Conservation (phyloP, 2,329 filamentous ascomycete species). For the Fusarium kyushuense region DNA sequence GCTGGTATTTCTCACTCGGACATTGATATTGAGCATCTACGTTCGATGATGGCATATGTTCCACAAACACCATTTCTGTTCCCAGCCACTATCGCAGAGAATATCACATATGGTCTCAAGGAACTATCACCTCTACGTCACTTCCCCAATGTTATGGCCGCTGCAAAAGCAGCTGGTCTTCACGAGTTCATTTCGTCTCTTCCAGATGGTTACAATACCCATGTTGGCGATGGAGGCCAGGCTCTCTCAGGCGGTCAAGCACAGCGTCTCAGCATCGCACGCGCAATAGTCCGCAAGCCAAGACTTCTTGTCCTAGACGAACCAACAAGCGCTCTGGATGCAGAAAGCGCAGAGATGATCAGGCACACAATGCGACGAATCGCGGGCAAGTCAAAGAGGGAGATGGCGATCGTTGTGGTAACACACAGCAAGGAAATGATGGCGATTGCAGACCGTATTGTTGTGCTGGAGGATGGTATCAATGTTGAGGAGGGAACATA, state of each 20-base stretch:
- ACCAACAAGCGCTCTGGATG: conserved; percentile 84
- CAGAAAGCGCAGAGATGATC: conserved; percentile 73
- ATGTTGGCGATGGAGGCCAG: conserved; percentile 81
- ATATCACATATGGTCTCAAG: conserved; percentile 83
- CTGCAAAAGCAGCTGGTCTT: conserved; percentile 72
- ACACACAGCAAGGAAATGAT: conserved; percentile 92
- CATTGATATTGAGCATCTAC: conserved; percentile 71
- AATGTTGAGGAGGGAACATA: conserved; percentile 78
- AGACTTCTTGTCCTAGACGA: conserved; percentile 85
- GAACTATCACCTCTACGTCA: conserved; percentile 64
- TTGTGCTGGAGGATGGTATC: conserved; percentile 76
- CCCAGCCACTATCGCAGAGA: conserved; percentile 79
- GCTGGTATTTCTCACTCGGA: conserved; percentile 66
- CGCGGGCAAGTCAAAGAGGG: conserved; percentile 52
- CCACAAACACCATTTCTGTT: conserved; percentile 81
- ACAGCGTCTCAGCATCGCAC: conserved; percentile 83
- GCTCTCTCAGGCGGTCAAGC: conserved; percentile 83
- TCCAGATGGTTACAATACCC: conserved; percentile 69
- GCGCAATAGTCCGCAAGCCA: conserved; percentile 79
- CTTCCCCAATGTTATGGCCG: conserved; percentile 59
- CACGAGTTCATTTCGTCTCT: conserved; percentile 82
- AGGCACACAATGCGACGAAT: conserved; percentile 71
- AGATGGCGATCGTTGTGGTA: conserved; percentile 80
- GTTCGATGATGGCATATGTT: conserved; percentile 74
- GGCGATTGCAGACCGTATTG: conserved; percentile 77